Evolutionary conservation across 192 early-diverging fungal genomes (phyloP), one percentile per base, ranked within the genome.

Genomic region (Mortierella alpina): DNA sequence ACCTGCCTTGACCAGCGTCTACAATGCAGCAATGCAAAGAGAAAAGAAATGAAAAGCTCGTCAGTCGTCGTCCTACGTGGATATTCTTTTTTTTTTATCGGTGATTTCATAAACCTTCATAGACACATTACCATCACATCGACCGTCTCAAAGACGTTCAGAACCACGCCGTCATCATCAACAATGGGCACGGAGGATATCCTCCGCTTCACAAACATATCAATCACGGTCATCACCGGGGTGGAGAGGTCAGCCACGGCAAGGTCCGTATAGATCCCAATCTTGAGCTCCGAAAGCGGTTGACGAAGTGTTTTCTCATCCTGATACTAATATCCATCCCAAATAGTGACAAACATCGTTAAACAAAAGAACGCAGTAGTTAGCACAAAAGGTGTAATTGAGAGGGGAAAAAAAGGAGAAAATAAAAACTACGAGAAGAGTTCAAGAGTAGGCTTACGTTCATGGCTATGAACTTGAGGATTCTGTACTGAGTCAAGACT

Each of bases 61-160:
- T 48, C 45, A 62, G 17, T 18, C 45, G 17, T 10, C 12, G 44
- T 41, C 9, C 41, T 7, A 2, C 0, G 2, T 41, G 9, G 11
- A 31, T 12, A 23, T 41, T 41, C 42, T 59, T 41, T 23, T 23
- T 23, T 5, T 63, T 4, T 22, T 1, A 10, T 63, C 17, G 17
- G 62, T 46, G 15, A 17, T n/a, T 23, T 62, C 60, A 0, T 6
- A 31, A 31, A 20, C 12, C 23, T 22, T 6, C 8, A 45, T 58
- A 47, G 13, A 5, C 9, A 39, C 60, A 84, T 63, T 86, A 98
- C 92, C 88, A 99, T 93, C 15, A 98, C 95, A 89, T 99, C 97
- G 17, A 94, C 95, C 57, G 96, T 96, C 75, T 97, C 97, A 88
- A 96, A 99, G 44, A 98, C 97, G 80, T 99, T 96, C 48, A 98